Evolutionary conservation across 1,284 basidiomycete species (phyloP).

Genomic region (Fistulina hepatica): DNA sequence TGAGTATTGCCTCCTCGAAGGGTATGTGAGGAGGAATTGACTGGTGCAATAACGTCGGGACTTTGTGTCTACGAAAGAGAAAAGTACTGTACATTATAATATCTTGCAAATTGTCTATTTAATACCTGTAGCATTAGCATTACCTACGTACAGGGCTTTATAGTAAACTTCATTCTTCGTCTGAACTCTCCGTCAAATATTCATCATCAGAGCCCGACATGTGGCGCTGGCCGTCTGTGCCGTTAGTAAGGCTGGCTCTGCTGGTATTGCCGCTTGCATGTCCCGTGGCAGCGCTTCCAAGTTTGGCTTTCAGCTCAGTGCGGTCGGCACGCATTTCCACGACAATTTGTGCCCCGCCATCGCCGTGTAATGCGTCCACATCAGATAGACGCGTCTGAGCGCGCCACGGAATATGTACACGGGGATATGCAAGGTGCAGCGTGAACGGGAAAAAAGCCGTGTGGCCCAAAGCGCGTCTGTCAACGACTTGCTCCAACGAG

Average conservation of each 20-base stretch:
- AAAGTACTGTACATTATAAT: no score
- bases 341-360: slow-evolving; percentile 59
- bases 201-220: background rate
- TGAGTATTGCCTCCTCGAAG: no score
- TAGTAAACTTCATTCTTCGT: background rate
- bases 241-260: background rate
- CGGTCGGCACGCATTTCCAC: slow-evolving; percentile 25
- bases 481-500: slow-evolving; percentile 31
- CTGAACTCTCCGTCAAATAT: slow-evolving; percentile 1
- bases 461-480: slow-evolving; percentile 20
- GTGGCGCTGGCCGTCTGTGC: background rate
- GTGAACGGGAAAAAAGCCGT: slow-evolving; percentile 61
- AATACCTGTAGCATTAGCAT: no score
- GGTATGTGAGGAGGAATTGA: no score
- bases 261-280: background rate
- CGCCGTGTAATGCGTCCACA: slow-evolving; percentile 43
- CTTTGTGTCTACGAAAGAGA: no score
- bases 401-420: slow-evolving; percentile 50
- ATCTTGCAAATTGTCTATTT: no score
- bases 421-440: slow-evolving; percentile 59
- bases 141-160: no score
- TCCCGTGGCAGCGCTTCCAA: background rate
- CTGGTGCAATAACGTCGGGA: no score
- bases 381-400: slow-evolving; percentile 32
- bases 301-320: no score